phyloP scores from a whole-genome alignment of 2,329 filamentous ascomycete species.

The Aureobasidium melanogenum region DNA sequence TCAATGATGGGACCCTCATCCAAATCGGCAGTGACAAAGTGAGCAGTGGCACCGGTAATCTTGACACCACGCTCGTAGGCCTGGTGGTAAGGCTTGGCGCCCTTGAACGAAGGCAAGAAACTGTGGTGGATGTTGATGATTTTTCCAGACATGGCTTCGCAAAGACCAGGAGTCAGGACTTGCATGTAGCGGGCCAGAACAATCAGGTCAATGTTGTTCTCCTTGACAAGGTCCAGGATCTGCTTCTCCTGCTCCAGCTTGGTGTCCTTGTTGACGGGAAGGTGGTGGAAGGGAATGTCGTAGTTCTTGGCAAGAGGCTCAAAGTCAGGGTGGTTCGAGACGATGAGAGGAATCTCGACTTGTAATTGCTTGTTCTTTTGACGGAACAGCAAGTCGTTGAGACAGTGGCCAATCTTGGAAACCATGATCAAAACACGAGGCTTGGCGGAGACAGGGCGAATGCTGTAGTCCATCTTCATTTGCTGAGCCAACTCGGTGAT shows the following conservation, averaged over 20 bases:
- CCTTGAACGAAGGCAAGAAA: constrained; percentile 82
- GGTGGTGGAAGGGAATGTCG: constrained; percentile 69
- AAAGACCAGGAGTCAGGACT: constrained; percentile 66
- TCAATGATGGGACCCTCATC: constrained; percentile 86
- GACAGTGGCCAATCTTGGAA: constrained; percentile 78
- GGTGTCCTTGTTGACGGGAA: constrained; percentile 70
- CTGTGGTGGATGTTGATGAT: constrained; percentile 92
- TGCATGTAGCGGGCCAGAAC: constrained; percentile 85
- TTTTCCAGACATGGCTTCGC: constrained; percentile 68
- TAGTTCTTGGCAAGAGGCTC: constrained; percentile 60
- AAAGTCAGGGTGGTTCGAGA: constrained; percentile 76
- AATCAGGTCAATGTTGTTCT: constrained; percentile 66
- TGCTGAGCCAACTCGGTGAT: constrained; percentile 54
- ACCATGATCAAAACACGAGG: constrained; percentile 79
- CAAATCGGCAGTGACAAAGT: constrained; percentile 77
- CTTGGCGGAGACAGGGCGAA: constrained; percentile 60
- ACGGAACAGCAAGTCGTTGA: constrained; percentile 77
- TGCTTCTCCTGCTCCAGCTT: constrained; percentile 64
- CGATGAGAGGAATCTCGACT: constrained; percentile 67
- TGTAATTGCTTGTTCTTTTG: constrained; percentile 64
- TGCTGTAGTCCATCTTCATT: constrained; percentile 62
- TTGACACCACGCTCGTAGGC: constrained; percentile 80
- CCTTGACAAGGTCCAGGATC: constrained; percentile 60
- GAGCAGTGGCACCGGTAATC: constrained; percentile 78
- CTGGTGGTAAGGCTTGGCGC: constrained; percentile 81